These are phyloP conservation scores for Auricularia cornea DNA, from an alignment of 768 basidiomycete genomes.

Conservation along the genomic window DNA sequence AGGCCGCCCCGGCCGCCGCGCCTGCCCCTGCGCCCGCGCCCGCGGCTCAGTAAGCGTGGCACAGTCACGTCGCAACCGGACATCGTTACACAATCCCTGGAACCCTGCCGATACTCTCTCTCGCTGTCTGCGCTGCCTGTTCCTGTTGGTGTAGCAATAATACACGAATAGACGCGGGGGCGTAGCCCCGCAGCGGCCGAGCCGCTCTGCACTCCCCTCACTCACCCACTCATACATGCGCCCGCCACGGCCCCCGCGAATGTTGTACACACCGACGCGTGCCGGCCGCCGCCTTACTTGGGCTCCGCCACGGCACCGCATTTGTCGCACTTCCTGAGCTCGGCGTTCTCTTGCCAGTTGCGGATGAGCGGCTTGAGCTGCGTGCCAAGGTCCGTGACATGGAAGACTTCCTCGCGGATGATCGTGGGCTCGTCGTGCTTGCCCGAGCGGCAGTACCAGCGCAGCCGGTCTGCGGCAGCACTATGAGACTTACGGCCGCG, in stretches of 20 bases:
- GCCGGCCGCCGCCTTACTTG: conserved; percentile 32
- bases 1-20: not conserved
- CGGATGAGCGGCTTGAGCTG: conserved; percentile 91
- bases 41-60: not conserved
- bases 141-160: no score
- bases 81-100: not conserved
- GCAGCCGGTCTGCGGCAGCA: conserved; percentile 60
- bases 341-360: conserved; percentile 63
- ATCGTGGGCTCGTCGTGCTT: conserved; percentile 59
- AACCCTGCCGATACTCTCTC: not conserved
- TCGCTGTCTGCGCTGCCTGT: not conserved
- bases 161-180: no score
- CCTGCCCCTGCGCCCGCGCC: not conserved
- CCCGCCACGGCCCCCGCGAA: no score
- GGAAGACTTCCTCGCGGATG: conserved; percentile 78
- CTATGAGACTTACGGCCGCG: conserved; percentile 1
- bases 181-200: no score
- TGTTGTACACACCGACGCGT: not conserved
- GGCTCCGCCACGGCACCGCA: conserved; percentile 61
- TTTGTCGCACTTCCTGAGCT: conserved; percentile 55
- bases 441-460: conserved; percentile 80
- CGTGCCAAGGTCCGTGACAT: conserved; percentile 83
- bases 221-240: no score
- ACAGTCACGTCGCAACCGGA: not conserved
- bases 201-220: no score